Conservation (phyloP, 2,329 filamentous ascomycete genomes). For the Diaporthe vaccinii region DNA sequence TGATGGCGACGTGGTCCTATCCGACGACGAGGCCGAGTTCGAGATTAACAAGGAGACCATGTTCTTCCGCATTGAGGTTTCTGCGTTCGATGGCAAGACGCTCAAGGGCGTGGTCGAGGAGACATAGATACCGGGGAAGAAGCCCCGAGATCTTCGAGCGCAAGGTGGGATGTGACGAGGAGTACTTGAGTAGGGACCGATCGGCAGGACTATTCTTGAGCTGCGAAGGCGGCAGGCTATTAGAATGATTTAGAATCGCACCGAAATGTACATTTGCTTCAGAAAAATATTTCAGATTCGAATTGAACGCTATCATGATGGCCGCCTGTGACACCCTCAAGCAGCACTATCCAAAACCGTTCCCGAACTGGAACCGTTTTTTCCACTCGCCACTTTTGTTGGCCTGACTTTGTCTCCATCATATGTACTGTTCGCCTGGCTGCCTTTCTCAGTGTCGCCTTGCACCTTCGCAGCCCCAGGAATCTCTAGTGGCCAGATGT, state of each 20-base stretch:
- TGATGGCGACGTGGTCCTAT: conserved; percentile 92
- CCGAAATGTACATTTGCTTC: not conserved
- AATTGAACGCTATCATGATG: not conserved
- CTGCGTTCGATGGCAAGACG: conserved; percentile 85
- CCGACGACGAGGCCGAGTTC: conserved; percentile 87
- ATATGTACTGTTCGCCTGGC: fast-evolving
- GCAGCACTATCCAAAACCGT: not conserved
- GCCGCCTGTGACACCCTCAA: not conserved
- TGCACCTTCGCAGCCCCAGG: too few relatives aligned
- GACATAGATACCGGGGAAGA: conserved; percentile 85
- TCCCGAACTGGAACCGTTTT: not conserved
- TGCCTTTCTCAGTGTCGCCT: not conserved
- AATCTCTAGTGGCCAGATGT: not conserved
- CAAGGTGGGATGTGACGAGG: not conserved
- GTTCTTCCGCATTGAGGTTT: conserved; percentile 94
- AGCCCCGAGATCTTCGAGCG: conserved; percentile 77
- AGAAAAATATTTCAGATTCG: not conserved
- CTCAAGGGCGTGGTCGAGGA: conserved; percentile 84
- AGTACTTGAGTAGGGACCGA: not conserved
- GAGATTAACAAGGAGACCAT: conserved; percentile 81
- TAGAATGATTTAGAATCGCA: not conserved
- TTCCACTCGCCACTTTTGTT: not conserved
- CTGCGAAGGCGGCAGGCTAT: not conserved
- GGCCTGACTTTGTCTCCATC: not conserved
- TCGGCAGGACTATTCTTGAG: not conserved